Evolutionary conservation across 495 filamentous ascomycete species (phyloP).

Genomic region (Alectoria sarmentosa): DNA sequence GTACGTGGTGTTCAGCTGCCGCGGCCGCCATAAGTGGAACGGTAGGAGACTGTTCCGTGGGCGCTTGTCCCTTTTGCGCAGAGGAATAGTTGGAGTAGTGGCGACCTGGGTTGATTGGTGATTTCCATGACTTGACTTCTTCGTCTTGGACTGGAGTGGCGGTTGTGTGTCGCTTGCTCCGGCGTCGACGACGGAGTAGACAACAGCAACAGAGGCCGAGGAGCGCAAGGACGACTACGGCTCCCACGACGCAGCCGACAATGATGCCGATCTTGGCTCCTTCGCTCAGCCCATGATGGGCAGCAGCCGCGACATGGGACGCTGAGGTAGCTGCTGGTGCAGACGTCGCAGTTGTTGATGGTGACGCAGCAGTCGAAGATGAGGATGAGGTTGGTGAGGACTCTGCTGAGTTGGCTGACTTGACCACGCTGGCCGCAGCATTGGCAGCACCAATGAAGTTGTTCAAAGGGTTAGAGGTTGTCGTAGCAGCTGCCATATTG

Average conservation of each 20-base stretch:
- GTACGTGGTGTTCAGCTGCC: slow-evolving; percentile 14
- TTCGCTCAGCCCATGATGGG: slow-evolving; percentile 19
- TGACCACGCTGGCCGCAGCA: slow-evolving; percentile 18
- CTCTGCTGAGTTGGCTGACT: slow-evolving; percentile 18
- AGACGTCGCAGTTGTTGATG: slow-evolving; percentile 19
- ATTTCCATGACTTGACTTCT: slow-evolving; percentile 20
- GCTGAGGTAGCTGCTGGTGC: slow-evolving; percentile 22
- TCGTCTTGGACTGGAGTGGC: slow-evolving; percentile 20
- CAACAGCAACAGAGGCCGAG: slow-evolving; percentile 23
- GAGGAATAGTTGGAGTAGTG: slow-evolving; percentile 20
- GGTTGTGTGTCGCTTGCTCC: slow-evolving; percentile 10
- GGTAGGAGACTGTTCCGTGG: slow-evolving; percentile 17
- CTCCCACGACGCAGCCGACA: slow-evolving; percentile 22
- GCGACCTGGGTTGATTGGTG: slow-evolving; percentile 21
- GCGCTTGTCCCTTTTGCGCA: slow-evolving; percentile 11
- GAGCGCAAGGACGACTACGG: slow-evolving; percentile 22
- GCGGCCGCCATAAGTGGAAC: slow-evolving; percentile 23
- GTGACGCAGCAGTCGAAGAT: slow-evolving; percentile 13
- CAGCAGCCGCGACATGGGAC: slow-evolving; percentile 20
- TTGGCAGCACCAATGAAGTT: slow-evolving; percentile 26
- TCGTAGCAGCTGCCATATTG: slow-evolving; percentile 15
- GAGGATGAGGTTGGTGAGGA: slow-evolving; percentile 17
- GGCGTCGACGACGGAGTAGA: slow-evolving; percentile 26
- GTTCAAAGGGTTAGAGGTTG: slow-evolving; percentile 24
- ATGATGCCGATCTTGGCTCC: slow-evolving; percentile 30